These are phyloP conservation scores for Neospermospora avenae DNA, from an alignment of 2,329 filamentous ascomycete genomes.

Conservation along the genomic window DNA sequence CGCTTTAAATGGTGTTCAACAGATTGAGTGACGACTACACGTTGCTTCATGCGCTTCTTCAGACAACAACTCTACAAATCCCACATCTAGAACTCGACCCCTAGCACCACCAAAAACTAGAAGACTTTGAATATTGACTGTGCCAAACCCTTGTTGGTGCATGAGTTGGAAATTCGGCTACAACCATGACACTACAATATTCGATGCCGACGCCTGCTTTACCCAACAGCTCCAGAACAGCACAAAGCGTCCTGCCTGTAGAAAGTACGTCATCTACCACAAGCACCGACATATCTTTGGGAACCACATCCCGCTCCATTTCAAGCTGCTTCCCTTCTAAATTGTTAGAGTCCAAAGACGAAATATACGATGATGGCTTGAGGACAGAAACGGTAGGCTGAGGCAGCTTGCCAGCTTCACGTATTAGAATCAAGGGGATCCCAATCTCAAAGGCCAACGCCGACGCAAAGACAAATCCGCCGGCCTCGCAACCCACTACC, in stretches of 20 bases:
- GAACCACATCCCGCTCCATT: conserved; percentile 45
- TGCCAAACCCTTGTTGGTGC: conserved; percentile 23
- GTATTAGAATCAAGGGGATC: conserved; percentile 48
- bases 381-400: conserved; percentile 49
- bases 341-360: conserved; percentile 37
- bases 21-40: background rate
- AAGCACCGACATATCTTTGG: conserved; percentile 22
- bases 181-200: conserved; percentile 16
- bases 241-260: conserved; percentile 27
- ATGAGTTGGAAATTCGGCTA: conserved; percentile 28
- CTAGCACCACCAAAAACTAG: conserved; percentile 23
- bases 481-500: conserved; percentile 53
- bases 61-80: too few relatives aligned
- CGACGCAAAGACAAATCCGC: conserved; percentile 54
- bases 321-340: conserved; percentile 43
- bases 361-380: conserved; percentile 52
- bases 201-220: conserved; percentile 20
- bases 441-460: conserved; percentile 43
- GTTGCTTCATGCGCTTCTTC: too few relatives aligned
- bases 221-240: conserved; percentile 23
- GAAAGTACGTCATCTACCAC: conserved; percentile 29
- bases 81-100: conserved; percentile 1
- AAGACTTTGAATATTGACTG: conserved; percentile 27
- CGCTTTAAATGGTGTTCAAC: background rate
- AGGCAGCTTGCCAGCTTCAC: conserved; percentile 56